Evolutionary conservation across 2,329 filamentous ascomycete genomes (phyloP).

Genomic region (Aspergillus ibericus): DNA sequence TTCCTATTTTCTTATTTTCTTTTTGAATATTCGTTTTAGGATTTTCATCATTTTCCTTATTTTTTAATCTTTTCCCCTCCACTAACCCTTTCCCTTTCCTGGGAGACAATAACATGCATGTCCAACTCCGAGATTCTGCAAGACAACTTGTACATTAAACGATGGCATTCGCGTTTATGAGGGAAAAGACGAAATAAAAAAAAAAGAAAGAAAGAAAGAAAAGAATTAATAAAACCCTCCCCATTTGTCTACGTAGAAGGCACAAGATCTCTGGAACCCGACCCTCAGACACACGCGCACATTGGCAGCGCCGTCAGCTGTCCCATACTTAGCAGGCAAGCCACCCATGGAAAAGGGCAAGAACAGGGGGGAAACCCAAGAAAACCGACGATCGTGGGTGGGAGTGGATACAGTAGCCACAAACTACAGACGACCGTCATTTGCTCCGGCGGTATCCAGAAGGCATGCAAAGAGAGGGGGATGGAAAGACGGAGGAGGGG

Average conservation of each 20-base stretch:
- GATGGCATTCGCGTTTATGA: background rate
- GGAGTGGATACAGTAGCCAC: constrained; percentile 24
- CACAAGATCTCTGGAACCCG: constrained; percentile 5
- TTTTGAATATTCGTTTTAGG: background rate
- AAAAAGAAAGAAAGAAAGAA: constrained; percentile 1
- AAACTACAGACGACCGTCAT: constrained; percentile 23
- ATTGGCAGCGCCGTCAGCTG: constrained; percentile 13
- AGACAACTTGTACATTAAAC: constrained; percentile 10
- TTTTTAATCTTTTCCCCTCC: background rate
- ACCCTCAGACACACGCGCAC: constrained; percentile 3
- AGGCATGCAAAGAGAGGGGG: constrained; percentile 15
- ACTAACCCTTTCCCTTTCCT: constrained; percentile 5
- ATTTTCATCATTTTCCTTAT: background rate
- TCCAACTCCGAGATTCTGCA: constrained; percentile 13
- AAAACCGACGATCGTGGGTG: constrained; percentile 26
- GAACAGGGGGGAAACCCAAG: constrained; percentile 13
- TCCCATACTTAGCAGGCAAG: constrained; percentile 17
- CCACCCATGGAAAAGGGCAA: constrained; percentile 19
- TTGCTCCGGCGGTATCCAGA: constrained; percentile 15
- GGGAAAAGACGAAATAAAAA: background rate
- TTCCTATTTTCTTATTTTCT: background rate
- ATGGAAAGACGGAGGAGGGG: constrained; percentile 10
- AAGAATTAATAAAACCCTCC: background rate
- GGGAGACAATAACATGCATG: constrained; percentile 1
- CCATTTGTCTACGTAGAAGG: background rate